Evolutionary conservation across 108 stramenopile genomes (phyloP), one percentile per base, ranked within the genome.

Genomic region (Ochromonas danica): DNA sequence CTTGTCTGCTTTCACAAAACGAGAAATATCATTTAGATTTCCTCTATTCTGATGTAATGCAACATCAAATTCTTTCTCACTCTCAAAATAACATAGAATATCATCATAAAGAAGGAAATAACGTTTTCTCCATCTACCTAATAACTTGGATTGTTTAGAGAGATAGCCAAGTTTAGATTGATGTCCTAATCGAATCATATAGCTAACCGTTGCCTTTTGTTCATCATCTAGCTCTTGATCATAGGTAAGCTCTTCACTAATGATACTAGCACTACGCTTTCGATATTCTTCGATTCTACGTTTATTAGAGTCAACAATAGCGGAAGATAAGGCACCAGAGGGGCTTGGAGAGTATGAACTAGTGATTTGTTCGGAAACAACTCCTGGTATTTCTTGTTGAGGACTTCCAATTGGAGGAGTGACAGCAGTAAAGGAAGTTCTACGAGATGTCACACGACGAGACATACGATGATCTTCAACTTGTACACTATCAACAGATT

Each of bases 71-170:
- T 57, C 51, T 22, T 57, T 78, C 43, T 78, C 78, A 30, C 72
- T 77, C 39, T 85, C 85, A 45, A 79, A 85, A 83, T 79, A 84
- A 1, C 36, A 74, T 36, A 85, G 42, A 35, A 28, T 39, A 1
- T 80, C 71, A 45, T 78, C 38, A 30, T 83, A 80, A 28, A 85
- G 83, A 28, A 65, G 36, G 45, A 85, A 84, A 61, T 71, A 84
- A 1, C 78, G 74, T 3, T 74, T 67, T 78, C 80, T 61, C 57
- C 85, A 84, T 28, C 83, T 81, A 27, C 81, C 82, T 39, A 82
- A 71, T 33, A 82, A 81, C 33, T 42, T 80, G 78, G 77, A 82
- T 41, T 83, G 83, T 82, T 83, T 84, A 42, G 80, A 79, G 25
- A 84, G 82, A 70, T 81, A 62, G 6, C 83, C 83, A 60, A 78